Base-by-base conservation (phyloP, 345 rosid species). In the Mercurialis annua region DNA sequence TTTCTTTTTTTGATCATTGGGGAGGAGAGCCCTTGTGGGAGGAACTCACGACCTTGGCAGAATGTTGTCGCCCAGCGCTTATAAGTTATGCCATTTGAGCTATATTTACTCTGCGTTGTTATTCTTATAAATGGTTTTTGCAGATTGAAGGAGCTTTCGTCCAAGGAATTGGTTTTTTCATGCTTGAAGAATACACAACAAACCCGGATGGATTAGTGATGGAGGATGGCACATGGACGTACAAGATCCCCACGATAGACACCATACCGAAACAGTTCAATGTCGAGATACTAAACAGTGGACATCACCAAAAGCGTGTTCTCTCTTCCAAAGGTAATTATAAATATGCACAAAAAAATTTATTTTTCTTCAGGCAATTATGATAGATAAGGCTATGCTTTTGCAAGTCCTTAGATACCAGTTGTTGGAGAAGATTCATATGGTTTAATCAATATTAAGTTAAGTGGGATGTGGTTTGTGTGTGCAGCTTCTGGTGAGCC, bases 251-350 rank as follows among this genome's bases (percentile, higher is more conserved):
- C 18, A 83, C 96, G 18, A 57, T 93, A 23, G 98, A 93, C 79
- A 83, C 90, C 47, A 76, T 90, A 51, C 96, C 98, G 0, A 88
- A 78, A 70, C 81, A 85, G 63, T 90, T 93, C 76, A 77, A 90
- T 58, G 90, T 93, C 0, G 90, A 87, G 65, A 76, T 93, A 27
- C 77, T 87, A 57, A 87, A 81, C 77, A 79, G 90, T 40, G 98
- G 90, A 63, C 86, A 80, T 78, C 96, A 90, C 73, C 60, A 73
- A 70, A 71, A 86, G 12, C 96, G 86, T 0, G 77, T 93, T 40
- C 97, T 93, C 67, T 93, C 98, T 57, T 90, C 98, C 4, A 93
- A 93, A 93, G 96, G 97, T 85, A 74, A n/a, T n/a, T n/a, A n/a
- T n/a, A n/a, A n/a, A n/a, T n/a, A n/a, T n/a, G n/a, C n/a, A n/a